Evolutionary conservation across 2,329 filamentous ascomycete species (phyloP).

Genomic region (Knoxdaviesia capensis): DNA sequence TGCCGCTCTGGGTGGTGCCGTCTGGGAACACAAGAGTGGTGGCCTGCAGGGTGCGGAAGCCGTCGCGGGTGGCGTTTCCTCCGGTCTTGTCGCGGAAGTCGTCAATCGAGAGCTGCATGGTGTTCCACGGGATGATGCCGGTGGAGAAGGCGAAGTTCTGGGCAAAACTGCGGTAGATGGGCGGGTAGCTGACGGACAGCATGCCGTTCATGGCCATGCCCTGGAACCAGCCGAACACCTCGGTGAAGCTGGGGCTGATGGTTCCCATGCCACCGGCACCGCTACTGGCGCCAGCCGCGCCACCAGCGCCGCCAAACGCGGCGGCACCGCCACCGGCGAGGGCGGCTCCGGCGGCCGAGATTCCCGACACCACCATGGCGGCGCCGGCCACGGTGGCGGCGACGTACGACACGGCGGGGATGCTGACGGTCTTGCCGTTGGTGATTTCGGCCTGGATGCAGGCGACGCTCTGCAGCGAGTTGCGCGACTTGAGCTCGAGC

Average conservation of each 20-base stretch:
- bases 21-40: constrained; percentile 54
- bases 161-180: constrained; percentile 72
- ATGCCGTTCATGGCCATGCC: constrained; percentile 90
- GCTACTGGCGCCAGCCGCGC: constrained; percentile 26
- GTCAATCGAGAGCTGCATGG: constrained; percentile 67
- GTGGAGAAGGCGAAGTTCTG: constrained; percentile 90
- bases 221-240: constrained; percentile 81
- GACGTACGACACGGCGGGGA: constrained; percentile 62
- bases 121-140: constrained; percentile 65
- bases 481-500: constrained; percentile 46
- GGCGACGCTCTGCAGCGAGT: constrained; percentile 43
- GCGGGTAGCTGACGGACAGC: constrained; percentile 76
- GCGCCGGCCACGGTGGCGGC: constrained; percentile 73
- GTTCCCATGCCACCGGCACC: constrained; percentile 35
- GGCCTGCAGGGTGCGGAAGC: constrained; percentile 53
- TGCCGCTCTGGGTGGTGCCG: constrained; percentile 25
- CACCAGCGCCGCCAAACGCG: constrained; percentile 27
- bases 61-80: constrained; percentile 69
- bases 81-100: constrained; percentile 62
- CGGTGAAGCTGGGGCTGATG: constrained; percentile 64
- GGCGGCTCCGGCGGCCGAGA: constrained; percentile 45
- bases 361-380: constrained; percentile 52
- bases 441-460: constrained; percentile 66
- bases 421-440: constrained; percentile 67
- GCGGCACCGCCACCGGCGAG: constrained; percentile 31